Percentiles rank a stretch among this genome's conserved stretches.
Conservation (phyloP, 345 rosid species). For the Dipteronia dyeriana region DNA sequence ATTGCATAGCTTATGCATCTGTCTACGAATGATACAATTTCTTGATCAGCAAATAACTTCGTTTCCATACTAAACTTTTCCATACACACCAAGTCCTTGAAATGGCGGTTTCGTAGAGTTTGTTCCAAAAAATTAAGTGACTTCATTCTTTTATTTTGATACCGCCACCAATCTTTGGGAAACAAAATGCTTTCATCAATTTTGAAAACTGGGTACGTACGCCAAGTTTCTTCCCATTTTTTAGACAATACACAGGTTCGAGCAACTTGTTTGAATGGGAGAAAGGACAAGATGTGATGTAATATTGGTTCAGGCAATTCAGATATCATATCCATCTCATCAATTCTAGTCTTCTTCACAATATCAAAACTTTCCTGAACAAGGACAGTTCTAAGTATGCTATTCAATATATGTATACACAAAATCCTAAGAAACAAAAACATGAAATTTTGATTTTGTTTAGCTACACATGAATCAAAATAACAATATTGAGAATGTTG, state of each 20-base stretch:
- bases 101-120: not conserved
- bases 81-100: not conserved
- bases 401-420: too few relatives aligned
- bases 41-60: not conserved
- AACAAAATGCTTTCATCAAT: not conserved
- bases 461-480: too few relatives aligned
- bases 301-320: slow-evolving; percentile 9
- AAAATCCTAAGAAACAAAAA: too few relatives aligned
- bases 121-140: not conserved
- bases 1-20: not conserved
- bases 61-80: not conserved
- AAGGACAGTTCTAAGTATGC: not conserved
- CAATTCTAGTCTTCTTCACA: not conserved
- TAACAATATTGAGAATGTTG: too few relatives aligned
- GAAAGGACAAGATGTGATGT: not conserved
- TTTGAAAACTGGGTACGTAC: not conserved
- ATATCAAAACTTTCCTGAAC: not conserved
- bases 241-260: slow-evolving; percentile 4
- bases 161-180: too few relatives aligned
- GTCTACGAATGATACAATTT: not conserved
- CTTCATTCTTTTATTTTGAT: too few relatives aligned
- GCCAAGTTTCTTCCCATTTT: not conserved
- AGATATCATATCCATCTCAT: not conserved
- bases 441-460: too few relatives aligned
- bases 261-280: slow-evolving; percentile 1